Conservation (phyloP, 2,329 filamentous ascomycete genomes). For the Colletotrichum cordylinicola region DNA sequence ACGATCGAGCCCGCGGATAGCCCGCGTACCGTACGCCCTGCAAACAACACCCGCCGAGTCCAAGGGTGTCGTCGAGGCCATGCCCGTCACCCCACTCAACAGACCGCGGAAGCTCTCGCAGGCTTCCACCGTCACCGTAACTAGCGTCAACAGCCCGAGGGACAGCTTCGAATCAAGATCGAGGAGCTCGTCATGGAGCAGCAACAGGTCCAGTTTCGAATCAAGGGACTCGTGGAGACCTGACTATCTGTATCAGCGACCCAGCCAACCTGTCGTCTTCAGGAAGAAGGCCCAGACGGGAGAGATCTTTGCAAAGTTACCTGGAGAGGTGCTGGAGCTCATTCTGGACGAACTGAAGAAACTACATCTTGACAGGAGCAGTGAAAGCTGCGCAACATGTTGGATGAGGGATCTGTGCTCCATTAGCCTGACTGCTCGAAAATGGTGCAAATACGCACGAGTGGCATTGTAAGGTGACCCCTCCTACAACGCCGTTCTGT, state of each 20-base stretch:
- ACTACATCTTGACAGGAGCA: conserved; percentile 52
- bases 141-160: conserved; percentile 32
- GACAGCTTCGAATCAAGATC: conserved; percentile 31
- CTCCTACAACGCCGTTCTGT: not conserved
- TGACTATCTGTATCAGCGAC: conserved; percentile 28
- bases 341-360: conserved; percentile 60
- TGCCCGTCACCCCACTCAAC: conserved; percentile 33
- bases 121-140: conserved; percentile 29
- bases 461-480: conserved; percentile 50
- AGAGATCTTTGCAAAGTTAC: conserved; percentile 60
- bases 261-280: conserved; percentile 29
- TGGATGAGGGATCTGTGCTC: conserved; percentile 67
- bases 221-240: conserved; percentile 37
- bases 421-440: conserved; percentile 55
- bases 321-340: conserved; percentile 63
- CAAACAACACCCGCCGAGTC: conserved; percentile 30
- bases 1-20: not conserved
- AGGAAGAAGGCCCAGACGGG: conserved; percentile 43
- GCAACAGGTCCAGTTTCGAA: conserved; percentile 44
- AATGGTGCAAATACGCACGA: conserved; percentile 57
- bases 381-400: conserved; percentile 66
- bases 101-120: conserved; percentile 41
- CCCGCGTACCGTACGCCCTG: conserved; percentile 19
- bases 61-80: conserved; percentile 19
- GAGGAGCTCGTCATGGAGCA: conserved; percentile 37